A percentile compares a stretch with the other conserved stretches of the same genome.
phyloP scores from a whole-genome alignment of 495 filamentous ascomycete species.

The Xylaria grammica region DNA sequence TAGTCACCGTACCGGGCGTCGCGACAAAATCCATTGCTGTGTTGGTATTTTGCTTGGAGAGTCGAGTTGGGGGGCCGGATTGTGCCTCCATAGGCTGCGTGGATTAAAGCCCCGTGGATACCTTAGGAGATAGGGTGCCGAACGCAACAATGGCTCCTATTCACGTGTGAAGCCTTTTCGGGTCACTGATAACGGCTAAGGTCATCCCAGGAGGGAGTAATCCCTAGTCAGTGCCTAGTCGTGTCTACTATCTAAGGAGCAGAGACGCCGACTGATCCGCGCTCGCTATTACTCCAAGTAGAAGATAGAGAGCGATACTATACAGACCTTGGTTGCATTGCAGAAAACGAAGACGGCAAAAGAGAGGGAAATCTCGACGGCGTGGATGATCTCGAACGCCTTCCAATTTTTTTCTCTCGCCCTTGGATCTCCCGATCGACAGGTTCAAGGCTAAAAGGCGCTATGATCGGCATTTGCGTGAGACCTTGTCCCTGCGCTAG shows the following conservation, averaged over 20 bases:
- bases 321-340: slow-evolving; percentile 6
- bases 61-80: not conserved
- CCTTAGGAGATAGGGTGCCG: not conserved
- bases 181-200: slow-evolving; percentile 20
- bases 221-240: not conserved
- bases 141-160: not conserved
- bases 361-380: not conserved
- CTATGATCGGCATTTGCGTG: slow-evolving; percentile 19
- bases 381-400: not conserved
- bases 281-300: not conserved
- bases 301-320: slow-evolving; percentile 1
- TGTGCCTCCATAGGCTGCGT: not conserved
- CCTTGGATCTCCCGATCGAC: slow-evolving; percentile 18
- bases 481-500: slow-evolving; percentile 5
- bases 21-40: not conserved
- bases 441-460: slow-evolving; percentile 23
- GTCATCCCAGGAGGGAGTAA: slow-evolving; percentile 13
- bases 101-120: slow-evolving; percentile 9
- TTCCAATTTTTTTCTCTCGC: slow-evolving; percentile 7
- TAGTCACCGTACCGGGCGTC: not conserved
- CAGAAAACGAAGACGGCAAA: slow-evolving; percentile 11
- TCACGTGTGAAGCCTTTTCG: not conserved
- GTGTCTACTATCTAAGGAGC: not conserved
- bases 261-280: slow-evolving; percentile 7
- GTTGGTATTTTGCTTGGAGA: not conserved